Conservation (phyloP, 768 basidiomycete species). For the Lactarius sanguifluus region DNA sequence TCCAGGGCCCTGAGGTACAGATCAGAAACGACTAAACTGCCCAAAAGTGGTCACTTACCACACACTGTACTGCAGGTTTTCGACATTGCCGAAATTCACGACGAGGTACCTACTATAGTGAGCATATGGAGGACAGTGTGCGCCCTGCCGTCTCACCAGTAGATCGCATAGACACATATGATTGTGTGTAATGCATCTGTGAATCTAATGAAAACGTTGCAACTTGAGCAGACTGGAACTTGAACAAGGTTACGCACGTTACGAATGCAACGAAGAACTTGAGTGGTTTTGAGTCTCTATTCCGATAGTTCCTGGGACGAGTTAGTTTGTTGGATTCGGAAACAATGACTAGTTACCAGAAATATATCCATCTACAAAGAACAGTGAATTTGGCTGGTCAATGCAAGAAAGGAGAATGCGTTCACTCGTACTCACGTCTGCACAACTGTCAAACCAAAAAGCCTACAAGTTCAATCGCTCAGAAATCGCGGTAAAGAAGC, state of each 20-base stretch:
- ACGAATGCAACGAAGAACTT: too few species aligned
- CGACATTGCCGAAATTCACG: too few species aligned
- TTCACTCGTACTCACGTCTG: background rate
- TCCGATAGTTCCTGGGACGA: too few species aligned
- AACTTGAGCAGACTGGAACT: background rate
- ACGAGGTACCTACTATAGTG: too few species aligned
- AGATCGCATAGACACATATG: conserved; percentile 46
- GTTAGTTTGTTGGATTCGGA: too few species aligned
- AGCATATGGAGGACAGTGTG: too few species aligned
- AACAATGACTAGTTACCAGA: background rate
- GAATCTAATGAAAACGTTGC: conserved; percentile 33
- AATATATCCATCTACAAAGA: conserved; percentile 14
- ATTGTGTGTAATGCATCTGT: conserved; percentile 48
- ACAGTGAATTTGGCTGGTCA: background rate
- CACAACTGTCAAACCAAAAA: too few species aligned
- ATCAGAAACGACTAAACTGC: background rate
- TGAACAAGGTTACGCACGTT: background rate
- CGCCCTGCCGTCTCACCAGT: too few species aligned
- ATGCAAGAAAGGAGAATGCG: background rate
- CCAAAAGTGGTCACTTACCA: conserved; percentile 39
- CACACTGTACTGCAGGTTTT: conserved; percentile 41
- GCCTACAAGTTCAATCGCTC: background rate
- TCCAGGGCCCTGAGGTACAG: conserved; percentile 26
- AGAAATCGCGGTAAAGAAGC: background rate
- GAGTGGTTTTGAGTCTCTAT: too few species aligned